phyloP scores from a whole-genome alignment of 139 green algal species.

The Chlorella sp. region DNA sequence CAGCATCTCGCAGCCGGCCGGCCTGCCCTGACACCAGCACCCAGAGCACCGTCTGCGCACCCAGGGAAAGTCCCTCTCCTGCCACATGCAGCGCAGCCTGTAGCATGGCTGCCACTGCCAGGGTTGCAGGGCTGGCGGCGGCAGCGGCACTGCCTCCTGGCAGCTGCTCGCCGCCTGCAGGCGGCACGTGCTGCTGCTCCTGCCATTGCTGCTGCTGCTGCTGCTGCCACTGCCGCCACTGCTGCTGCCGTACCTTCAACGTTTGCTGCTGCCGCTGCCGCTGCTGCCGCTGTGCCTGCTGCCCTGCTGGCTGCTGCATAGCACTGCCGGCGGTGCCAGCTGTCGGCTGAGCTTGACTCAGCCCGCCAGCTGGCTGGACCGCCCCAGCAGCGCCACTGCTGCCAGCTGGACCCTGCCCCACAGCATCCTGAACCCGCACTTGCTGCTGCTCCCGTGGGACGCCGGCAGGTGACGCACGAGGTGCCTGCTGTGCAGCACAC shows the following conservation, averaged over 20 bases:
- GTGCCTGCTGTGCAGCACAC: not conserved
- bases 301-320: not conserved
- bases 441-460: not conserved
- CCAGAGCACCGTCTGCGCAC: slow-evolving; percentile 2
- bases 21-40: not conserved
- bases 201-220: no score
- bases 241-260: no score
- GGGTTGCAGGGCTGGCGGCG: no score
- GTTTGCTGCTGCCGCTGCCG: not conserved
- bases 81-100: not conserved
- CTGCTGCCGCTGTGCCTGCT: not conserved
- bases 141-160: no score
- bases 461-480: no score
- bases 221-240: not conserved
- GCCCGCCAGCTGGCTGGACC: not conserved
- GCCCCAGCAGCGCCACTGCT: no score
- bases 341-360: not conserved
- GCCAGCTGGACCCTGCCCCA: no score
- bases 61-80: not conserved
- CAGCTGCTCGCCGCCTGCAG: no score
- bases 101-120: not conserved
- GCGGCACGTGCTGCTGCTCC: no score
- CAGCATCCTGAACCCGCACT: not conserved
- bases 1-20: not conserved
- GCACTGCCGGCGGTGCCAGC: no score